Percentiles rank a stretch among this genome's conserved stretches.
Evolutionary conservation across 176 grass and related monocot species (phyloP).

Genomic region (Paspalum vaginatum): DNA sequence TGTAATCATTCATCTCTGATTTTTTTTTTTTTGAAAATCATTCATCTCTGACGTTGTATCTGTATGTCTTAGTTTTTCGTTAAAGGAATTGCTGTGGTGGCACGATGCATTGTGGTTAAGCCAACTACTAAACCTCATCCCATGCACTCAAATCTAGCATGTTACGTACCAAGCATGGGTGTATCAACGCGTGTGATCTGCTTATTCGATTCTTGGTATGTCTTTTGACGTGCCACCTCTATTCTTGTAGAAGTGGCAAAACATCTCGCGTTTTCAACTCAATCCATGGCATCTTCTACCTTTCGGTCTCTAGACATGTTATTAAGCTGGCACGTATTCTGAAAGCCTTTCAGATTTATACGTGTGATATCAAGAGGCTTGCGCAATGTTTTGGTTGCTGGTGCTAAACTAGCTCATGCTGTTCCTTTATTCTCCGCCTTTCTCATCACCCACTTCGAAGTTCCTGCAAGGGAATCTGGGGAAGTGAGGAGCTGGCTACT

Average conservation of each 20-base stretch:
- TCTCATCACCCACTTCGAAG: background rate
- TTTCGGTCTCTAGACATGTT: background rate
- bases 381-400: background rate
- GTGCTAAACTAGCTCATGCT: background rate
- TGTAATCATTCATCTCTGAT: too few species aligned
- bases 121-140: background rate
- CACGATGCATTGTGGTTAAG: background rate
- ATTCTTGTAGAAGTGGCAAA: background rate
- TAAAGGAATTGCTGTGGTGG: too few species aligned
- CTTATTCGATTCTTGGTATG: background rate
- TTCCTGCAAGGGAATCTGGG: background rate
- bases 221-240: background rate
- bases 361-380: too few species aligned
- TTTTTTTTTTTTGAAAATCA: too few species aligned
- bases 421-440: constrained; percentile 14
- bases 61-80: too few species aligned
- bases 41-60: too few species aligned
- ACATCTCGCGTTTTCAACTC: background rate
- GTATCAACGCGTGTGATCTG: background rate
- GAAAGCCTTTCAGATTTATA: background rate
- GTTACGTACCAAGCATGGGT: background rate
- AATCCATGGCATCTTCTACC: background rate
- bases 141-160: background rate
- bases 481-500: background rate
- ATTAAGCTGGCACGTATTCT: background rate